A percentile compares a stretch with the other conserved stretches of the same genome.
Conservation (phyloP, 73 alveolate species). For the Chromera velia region DNA sequence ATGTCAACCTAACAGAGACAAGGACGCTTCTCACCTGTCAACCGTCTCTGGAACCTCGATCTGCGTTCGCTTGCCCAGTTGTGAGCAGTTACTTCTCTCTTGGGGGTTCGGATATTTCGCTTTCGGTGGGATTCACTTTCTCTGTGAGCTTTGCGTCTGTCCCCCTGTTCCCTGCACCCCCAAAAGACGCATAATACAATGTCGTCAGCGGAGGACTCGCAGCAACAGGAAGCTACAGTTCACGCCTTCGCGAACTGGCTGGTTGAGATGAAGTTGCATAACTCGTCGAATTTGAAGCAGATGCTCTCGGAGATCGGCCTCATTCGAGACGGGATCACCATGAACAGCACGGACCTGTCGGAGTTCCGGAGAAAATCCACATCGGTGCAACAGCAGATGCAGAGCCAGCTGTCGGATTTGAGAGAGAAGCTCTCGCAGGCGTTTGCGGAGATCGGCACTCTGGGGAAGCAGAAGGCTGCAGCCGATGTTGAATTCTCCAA, state of each 20-base stretch:
- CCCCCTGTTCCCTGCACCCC: no score
- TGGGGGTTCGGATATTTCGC: no score
- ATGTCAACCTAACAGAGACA: no score
- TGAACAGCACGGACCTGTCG: conserved; percentile 39
- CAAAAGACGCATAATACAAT: no score
- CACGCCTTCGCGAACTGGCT: conserved; percentile 27
- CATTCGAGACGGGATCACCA: conserved; percentile 38
- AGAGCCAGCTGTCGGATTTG: conserved; percentile 30
- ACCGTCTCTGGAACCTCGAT: no score
- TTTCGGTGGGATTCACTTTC: no score
- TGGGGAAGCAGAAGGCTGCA: not conserved
- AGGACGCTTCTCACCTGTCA: no score
- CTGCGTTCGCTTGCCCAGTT: no score
- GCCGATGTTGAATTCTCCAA: not conserved
- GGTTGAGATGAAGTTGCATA: conserved; percentile 28
- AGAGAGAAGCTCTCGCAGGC: conserved; percentile 38
- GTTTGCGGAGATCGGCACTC: not conserved
- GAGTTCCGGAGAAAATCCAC: conserved; percentile 38
- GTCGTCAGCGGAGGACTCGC: no score
- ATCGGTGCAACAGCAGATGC: not conserved
- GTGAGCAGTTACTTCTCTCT: no score
- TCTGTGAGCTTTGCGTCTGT: no score
- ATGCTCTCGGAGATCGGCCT: conserved; percentile 29
- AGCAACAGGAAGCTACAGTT: no score
- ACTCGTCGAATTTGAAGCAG: conserved; percentile 14